Evolutionary conservation across 2,329 filamentous ascomycete species (phyloP).

Genomic region (Cercospora beticola): DNA sequence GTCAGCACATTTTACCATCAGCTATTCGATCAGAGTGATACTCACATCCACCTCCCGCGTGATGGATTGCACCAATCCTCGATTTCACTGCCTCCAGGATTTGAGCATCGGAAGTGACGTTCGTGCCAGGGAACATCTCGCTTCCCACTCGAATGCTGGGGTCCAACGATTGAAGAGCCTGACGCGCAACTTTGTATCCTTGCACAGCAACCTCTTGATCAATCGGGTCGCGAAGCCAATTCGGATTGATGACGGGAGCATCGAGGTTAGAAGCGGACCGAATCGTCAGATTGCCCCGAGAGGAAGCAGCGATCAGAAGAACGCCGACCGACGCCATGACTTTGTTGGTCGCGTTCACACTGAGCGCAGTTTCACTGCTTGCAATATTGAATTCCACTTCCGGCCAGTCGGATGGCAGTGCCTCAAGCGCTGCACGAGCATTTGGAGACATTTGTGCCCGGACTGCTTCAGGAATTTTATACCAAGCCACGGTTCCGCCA

Average conservation of each 20-base stretch:
- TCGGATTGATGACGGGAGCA: constrained; percentile 39
- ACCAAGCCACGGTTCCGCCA: constrained; percentile 21
- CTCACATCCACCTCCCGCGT: constrained; percentile 8
- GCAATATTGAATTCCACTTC: constrained; percentile 33
- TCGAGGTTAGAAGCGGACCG: constrained; percentile 30
- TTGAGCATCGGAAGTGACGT: constrained; percentile 45
- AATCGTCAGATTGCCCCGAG: constrained; percentile 41
- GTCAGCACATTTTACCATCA: not conserved
- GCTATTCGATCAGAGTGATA: not conserved
- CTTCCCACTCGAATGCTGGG: constrained; percentile 35
- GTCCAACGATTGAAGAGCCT: constrained; percentile 29
- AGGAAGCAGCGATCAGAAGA: constrained; percentile 37
- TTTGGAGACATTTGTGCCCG: constrained; percentile 17
- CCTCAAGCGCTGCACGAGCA: constrained; percentile 8
- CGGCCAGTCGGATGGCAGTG: constrained; percentile 39
- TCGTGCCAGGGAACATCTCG: constrained; percentile 42
- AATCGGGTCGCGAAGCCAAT: constrained; percentile 38
- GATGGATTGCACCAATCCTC: constrained; percentile 20
- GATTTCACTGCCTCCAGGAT: constrained; percentile 41
- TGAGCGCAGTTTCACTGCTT: constrained; percentile 14
- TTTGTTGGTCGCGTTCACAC: constrained; percentile 30
- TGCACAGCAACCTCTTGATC: constrained; percentile 40
- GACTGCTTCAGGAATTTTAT: constrained; percentile 23
- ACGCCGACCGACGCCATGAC: constrained; percentile 38
- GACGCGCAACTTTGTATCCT: constrained; percentile 36